Base-by-base conservation (phyloP, 2,329 filamentous ascomycete genomes). In the Aspergillus sp. region DNA sequence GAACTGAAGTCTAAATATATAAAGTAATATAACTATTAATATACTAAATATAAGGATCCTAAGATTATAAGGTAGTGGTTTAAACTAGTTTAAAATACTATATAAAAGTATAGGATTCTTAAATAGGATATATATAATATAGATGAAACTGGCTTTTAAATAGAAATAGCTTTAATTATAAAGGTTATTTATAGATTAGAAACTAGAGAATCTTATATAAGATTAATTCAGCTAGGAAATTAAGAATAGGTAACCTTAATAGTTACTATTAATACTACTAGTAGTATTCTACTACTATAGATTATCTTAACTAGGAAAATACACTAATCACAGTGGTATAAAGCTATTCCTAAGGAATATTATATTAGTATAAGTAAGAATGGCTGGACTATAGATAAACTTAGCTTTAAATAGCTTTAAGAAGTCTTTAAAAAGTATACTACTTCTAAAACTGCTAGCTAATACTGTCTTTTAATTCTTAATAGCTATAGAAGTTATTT, bases 191-290 rank as follows among this genome's bases (percentile, higher is more conserved):
- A n/a, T n/a, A n/a, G n/a, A n/a, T n/a, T n/a, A n/a, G n/a, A n/a
- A n/a, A n/a, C n/a, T n/a, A n/a, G n/a, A n/a, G n/a, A n/a, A n/a
- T n/a, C n/a, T n/a, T n/a, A n/a, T n/a, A n/a, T n/a, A n/a, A n/a
- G n/a, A n/a, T n/a, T n/a, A n/a, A n/a, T n/a, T n/a, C n/a, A n/a
- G n/a, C n/a, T n/a, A n/a, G n/a, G n/a, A n/a, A n/a, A n/a, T 27
- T 27, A 37, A 4, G 30, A 51, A 35, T 40, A 53, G 47, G 52
- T 44, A 53, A 45, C 39, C 13, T 8, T 26, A 19, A 43, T 48
- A 26, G 37, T 45, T 26, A 39, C 6, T 36, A 41, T 45, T 7
- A 44, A 42, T n/a, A 5, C 40, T n/a, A 29, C 27, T 36, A 33
- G 40, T 2, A 41, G 7, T 12, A 7, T 19, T 7, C 10, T 45